Base-by-base conservation (phyloP, 345 rosid species). In the Geranium brycei region DNA sequence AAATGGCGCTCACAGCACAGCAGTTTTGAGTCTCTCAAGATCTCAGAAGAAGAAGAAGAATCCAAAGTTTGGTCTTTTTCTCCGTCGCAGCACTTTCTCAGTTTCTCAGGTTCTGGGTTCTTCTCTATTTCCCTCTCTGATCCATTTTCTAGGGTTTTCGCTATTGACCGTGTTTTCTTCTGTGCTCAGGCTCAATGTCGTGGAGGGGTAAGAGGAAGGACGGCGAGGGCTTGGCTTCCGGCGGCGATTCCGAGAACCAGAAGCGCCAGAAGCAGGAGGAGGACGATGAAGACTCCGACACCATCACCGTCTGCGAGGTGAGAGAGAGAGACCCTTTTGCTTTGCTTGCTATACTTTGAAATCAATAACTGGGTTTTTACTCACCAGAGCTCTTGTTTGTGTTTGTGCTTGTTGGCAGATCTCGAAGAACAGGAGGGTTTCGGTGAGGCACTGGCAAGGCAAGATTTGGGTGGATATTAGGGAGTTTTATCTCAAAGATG, bases 361-460 rank as follows among this genome's bases (percentile, higher is more conserved):
- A 0, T 23, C 11, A 62, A 4, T 3, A 41, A n/a, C 19, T 65
- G 41, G 74, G 73, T 64, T 69, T 73, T 69, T 35, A 6, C 55
- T 57, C 18, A 11, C 19, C 35, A 16, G 17, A 31, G 61, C 58
- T 55, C 7, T 19, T 41, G 64, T 47, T 68, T 61, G 62, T 64
- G 74, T 62, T 71, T 51, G 30, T 6, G 59, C 40, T 68, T 23
- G 18, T 58, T 51, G 59, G 71, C 72, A 91, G 97, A 76, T 92
- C 63, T 86, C 97, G 19, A 90, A 81, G 84, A 93, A 81, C 58
- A 75, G 96, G 79, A 88, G 89, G 74, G 91, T 93, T 31, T 65
- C 88, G 11, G 97, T 93, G 68, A 75, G 96, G 84, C 82, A 78
- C 64, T 93, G 91, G 95, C 79, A 86, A 32, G 97, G 96, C 10